Evolutionary conservation across 371 early-diverging fungal genomes (phyloP).

Genomic region (Apophysomyces ossiformis): DNA sequence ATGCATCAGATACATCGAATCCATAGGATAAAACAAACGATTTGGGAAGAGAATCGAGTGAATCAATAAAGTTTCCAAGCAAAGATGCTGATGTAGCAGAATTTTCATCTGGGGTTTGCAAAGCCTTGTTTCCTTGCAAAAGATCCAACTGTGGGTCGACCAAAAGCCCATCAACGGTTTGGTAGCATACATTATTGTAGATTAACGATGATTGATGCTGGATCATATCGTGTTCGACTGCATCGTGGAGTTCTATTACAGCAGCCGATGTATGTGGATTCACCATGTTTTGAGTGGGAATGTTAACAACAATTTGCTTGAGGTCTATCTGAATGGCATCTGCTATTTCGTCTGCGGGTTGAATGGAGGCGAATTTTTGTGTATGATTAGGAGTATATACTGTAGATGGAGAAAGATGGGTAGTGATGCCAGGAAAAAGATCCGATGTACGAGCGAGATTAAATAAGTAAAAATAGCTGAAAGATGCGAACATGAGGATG

Average conservation of each 20-base stretch:
- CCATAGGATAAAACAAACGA: slow-evolving; percentile 59
- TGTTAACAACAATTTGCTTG: slow-evolving; percentile 57
- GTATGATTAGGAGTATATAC: slow-evolving; percentile 49
- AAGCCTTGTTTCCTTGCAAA: slow-evolving; percentile 37
- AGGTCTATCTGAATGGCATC: slow-evolving; percentile 57
- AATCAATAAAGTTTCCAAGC: slow-evolving; percentile 18
- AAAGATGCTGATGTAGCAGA: background rate
- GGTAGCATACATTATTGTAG: slow-evolving; percentile 50
- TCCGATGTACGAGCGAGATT: slow-evolving; percentile 75
- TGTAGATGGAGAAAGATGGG: slow-evolving; percentile 58
- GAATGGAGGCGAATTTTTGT: slow-evolving; percentile 29
- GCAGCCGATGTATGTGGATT: slow-evolving; percentile 22
- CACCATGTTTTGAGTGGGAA: slow-evolving; percentile 27
- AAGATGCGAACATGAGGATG: slow-evolving; percentile 74
- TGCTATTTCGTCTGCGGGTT: background rate
- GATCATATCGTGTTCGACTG: slow-evolving; percentile 52
- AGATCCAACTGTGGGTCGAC: slow-evolving; percentile 41
- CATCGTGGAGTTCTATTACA: slow-evolving; percentile 49
- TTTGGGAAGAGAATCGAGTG: background rate
- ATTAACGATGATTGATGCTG: background rate
- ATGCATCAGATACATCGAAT: slow-evolving; percentile 59
- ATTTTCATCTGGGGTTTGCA: slow-evolving; percentile 15
- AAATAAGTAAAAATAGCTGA: slow-evolving; percentile 79
- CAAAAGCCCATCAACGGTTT: slow-evolving; percentile 31
- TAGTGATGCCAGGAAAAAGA: slow-evolving; percentile 62